Evolutionary conservation across 257 asterid species (phyloP).

Genomic region (Cruciata laevipes): DNA sequence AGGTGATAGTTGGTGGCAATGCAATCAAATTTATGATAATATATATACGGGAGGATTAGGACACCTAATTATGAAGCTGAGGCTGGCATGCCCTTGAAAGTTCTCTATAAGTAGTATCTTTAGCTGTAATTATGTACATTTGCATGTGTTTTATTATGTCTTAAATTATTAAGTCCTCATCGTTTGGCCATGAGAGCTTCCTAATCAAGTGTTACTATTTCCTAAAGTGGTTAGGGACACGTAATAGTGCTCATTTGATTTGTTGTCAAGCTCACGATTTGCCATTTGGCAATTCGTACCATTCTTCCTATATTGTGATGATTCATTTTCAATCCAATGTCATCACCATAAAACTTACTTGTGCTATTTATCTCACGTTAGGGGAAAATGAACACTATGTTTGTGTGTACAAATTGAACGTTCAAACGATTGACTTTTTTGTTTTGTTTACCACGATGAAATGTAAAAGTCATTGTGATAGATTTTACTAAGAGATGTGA

Average conservation of each 20-base stretch:
- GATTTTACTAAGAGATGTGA: too few relatives aligned
- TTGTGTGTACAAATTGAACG: too few relatives aligned
- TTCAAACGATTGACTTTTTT: too few relatives aligned
- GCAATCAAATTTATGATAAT: background rate
- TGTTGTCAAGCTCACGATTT: background rate
- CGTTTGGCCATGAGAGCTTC: background rate
- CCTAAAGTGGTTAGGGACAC: background rate
- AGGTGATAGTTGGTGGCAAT: slow-evolving; percentile 6
- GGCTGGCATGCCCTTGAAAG: slow-evolving; percentile 14
- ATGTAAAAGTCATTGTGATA: too few relatives aligned
- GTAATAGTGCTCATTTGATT: background rate
- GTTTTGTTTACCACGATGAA: too few relatives aligned
- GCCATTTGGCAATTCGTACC: slow-evolving; percentile 1
- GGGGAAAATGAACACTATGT: too few relatives aligned
- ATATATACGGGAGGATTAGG: background rate
- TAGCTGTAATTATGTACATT: slow-evolving; percentile 9
- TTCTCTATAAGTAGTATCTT: slow-evolving; percentile 8
- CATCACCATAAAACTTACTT: too few relatives aligned
- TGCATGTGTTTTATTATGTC: background rate
- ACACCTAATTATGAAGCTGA: background rate
- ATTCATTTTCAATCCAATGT: too few relatives aligned
- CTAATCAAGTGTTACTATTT: background rate
- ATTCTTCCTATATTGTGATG: too few relatives aligned
- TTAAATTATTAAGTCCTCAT: background rate
- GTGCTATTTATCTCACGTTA: too few relatives aligned